Base-by-base conservation (phyloP, 176 grass and related monocot genomes). In the Alloteropsis semialata region DNA sequence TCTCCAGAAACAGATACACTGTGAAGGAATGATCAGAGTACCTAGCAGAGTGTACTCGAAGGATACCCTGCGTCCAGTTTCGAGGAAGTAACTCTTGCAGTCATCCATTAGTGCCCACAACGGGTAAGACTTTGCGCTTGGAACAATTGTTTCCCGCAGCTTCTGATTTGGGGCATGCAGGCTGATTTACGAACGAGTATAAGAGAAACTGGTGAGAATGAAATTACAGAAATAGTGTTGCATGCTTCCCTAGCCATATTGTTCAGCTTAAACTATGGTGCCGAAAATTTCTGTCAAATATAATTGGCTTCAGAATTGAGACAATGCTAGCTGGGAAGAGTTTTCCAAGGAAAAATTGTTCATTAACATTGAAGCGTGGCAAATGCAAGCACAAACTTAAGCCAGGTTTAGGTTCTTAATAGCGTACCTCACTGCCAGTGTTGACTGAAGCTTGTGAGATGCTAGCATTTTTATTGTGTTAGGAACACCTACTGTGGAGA, bases 1-100 rank as follows among this genome's bases (percentile, higher is more conserved):
- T 45, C 28, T 64, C 10, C 10, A 36, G 27, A 56, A 28, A 63
- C 18, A 53, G 38, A 80, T 25, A 64, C 24, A 45, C 34, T 41
- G 43, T 58, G 22, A 80, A 57, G 18, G 19, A 45, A 72, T 17
- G 3, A 16, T 3, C 28, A 6, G 51, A 25, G 41, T 88, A 98
- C 96, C 96, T 95, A 98, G 87, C 41, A 98, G 85, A 27, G 96
- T 98, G 80, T 98, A 98, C 85, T 98, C 96, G 0, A 98, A 95
- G 7, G 96, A 88, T 59, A 98, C 93, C 69, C 91, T 86, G 36
- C 91, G 89, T 65, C 96, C 84, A 18, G 96, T 98, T 90, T 98
- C 66, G 0, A 75, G 54, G 27, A 98, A 98, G 75, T 93, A 98
- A 39, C 85, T 81, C 74, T 95, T 95, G 87, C 93, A 98, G 49